Evolutionary conservation across 257 asterid genomes (phyloP).

Genomic region (Nicotiana tomentosiformis): DNA sequence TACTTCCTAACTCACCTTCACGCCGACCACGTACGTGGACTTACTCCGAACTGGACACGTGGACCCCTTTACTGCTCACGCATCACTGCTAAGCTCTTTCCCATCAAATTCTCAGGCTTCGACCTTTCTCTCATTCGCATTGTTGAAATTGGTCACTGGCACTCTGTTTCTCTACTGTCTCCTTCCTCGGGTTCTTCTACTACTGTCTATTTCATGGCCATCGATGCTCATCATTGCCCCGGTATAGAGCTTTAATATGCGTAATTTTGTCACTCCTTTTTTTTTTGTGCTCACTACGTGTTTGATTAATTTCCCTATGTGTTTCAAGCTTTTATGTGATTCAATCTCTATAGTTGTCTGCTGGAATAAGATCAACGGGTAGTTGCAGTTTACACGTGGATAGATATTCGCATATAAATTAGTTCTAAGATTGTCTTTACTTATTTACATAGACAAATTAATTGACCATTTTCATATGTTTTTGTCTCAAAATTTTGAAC

Average conservation of each 20-base stretch:
- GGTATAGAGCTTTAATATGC: slow-evolving; percentile 17
- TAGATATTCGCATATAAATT: neutral
- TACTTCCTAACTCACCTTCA: slow-evolving; percentile 91
- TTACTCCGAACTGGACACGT: slow-evolving; percentile 50
- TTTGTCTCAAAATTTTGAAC: neutral
- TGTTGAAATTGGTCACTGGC: slow-evolving; percentile 57
- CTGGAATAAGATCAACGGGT: neutral
- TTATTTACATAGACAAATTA: neutral
- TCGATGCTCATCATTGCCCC: slow-evolving; percentile 83
- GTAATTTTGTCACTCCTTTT: neutral
- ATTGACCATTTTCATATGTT: neutral
- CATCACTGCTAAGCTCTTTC: slow-evolving; percentile 58
- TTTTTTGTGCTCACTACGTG: slow-evolving; percentile 12
- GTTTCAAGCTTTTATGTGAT: neutral
- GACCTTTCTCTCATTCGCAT: slow-evolving; percentile 67
- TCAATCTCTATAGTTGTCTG: neutral
- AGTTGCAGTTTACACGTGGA: neutral
- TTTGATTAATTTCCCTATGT: slow-evolving; percentile 27
- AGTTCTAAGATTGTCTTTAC: neutral
- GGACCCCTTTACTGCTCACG: slow-evolving; percentile 82
- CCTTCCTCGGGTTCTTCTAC: slow-evolving; percentile 47
- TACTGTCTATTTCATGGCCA: slow-evolving; percentile 43
- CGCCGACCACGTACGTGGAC: slow-evolving; percentile 80
- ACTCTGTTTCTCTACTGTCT: slow-evolving; percentile 39
- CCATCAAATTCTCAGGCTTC: slow-evolving; percentile 62